Evolutionary conservation across 163 green algal species (phyloP).

Genomic region (Scenedesmus sp.): DNA sequence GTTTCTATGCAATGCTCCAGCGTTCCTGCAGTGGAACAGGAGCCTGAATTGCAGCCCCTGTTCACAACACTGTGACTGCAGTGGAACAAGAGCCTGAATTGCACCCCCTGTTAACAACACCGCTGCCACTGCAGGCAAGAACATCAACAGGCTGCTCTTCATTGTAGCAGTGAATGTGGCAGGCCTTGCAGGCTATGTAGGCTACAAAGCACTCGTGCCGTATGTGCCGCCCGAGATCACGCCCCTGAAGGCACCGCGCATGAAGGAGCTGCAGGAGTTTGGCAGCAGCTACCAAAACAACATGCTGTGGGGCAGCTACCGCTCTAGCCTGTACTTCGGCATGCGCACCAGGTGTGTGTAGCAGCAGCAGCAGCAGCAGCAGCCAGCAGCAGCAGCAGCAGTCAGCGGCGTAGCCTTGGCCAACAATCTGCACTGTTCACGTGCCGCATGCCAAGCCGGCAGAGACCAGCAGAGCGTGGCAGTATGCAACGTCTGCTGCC

Average conservation of each 20-base stretch:
- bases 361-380: not conserved
- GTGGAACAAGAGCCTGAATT: not conserved
- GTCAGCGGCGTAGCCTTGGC: no score
- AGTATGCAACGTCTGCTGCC: not conserved
- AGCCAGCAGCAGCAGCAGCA: not conserved
- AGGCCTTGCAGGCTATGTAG: not conserved
- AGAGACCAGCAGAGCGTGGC: no score
- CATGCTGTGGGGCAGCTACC: constrained; percentile 94
- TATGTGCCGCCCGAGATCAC: constrained; percentile 50
- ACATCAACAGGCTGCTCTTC: not conserved
- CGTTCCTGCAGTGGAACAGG: not conserved
- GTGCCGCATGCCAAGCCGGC: no score
- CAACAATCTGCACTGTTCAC: no score
- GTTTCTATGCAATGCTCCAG: not conserved
- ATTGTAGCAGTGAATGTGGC: constrained; percentile 3
- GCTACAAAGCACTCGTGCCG: not conserved
- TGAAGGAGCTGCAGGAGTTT: constrained; percentile 81
- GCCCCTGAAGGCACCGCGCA: constrained; percentile 59
- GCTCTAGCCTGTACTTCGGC: constrained; percentile 93
- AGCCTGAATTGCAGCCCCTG: not conserved
- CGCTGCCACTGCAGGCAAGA: not conserved
- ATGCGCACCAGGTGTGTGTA: constrained; percentile 67
- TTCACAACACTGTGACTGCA: not conserved
- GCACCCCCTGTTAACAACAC: not conserved
- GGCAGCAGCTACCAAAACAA: constrained; percentile 68